phyloP scores from a whole-genome alignment of 1,139 yeast species.

The Debaryomyces sp. region DNA sequence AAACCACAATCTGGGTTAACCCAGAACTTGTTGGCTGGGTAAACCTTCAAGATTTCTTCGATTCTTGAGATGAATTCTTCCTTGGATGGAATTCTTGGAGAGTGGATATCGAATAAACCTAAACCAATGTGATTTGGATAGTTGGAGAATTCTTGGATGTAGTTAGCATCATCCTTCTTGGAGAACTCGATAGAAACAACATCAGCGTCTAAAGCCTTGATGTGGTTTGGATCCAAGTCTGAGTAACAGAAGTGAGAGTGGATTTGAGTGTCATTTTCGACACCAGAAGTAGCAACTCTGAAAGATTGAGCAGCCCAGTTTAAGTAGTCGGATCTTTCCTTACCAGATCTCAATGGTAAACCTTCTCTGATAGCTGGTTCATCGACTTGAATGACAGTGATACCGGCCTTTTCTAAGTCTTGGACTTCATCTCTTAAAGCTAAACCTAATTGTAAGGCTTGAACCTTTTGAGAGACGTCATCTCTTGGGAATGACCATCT shows the following conservation, averaged over 20 bases:
- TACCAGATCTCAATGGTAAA: conserved; percentile 97
- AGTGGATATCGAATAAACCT: conserved; percentile 98
- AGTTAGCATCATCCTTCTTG: conserved; percentile 98
- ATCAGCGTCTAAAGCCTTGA: conserved; percentile 99
- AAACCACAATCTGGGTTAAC: conserved; percentile 99
- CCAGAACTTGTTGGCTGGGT: conserved; percentile 98
- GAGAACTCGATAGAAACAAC: conserved; percentile 99
- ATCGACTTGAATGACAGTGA: conserved; percentile 97
- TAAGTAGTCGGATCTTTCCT: conserved; percentile 94
- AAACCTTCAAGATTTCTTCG: conserved; percentile 90
- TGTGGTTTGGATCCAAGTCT: conserved; percentile 98
- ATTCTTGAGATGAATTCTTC: conserved; percentile 94
- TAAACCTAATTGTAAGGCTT: conserved; percentile 95
- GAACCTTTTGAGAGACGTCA: conserved; percentile 91
- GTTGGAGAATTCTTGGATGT: conserved; percentile 95
- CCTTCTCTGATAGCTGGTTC: conserved; percentile 99
- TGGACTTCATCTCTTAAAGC: conserved; percentile 98
- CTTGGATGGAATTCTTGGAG: conserved; percentile 98
- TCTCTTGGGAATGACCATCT: conserved; percentile 99
- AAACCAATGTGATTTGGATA: conserved; percentile 99
- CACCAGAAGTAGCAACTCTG: conserved; percentile 99
- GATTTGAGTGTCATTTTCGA: conserved; percentile 90
- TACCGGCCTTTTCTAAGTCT: conserved; percentile 98
- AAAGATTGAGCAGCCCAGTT: conserved; percentile 99
- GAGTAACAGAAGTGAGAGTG: conserved; percentile 99